A percentile compares a stretch with the other conserved stretches of the same genome.
phyloP scores from a whole-genome alignment of 805 yeast genomes.

The Schizosaccharomyces octosporus region DNA sequence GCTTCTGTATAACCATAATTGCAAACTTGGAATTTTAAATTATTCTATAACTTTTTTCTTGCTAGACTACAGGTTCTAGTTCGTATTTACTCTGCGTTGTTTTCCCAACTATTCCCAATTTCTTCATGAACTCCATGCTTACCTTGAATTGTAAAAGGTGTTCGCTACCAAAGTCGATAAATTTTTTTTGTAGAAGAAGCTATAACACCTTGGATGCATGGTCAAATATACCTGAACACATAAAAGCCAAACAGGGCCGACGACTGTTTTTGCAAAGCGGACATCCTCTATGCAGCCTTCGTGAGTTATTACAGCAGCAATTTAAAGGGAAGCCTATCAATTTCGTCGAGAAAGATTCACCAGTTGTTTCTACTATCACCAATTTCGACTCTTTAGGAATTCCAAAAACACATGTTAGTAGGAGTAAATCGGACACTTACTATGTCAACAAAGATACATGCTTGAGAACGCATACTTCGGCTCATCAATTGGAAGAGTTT shows the following conservation, averaged over 20 bases:
- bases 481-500: conserved; percentile 54
- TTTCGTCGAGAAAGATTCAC: conserved; percentile 36
- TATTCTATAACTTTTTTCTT: no score
- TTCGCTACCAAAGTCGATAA: no score
- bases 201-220: neutral
- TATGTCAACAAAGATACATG: conserved; percentile 51
- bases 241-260: neutral
- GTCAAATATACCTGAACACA: conserved; percentile 10
- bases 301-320: conserved; percentile 12
- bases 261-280: neutral
- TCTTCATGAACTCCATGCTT: neutral
- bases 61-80: neutral
- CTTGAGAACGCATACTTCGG: conserved; percentile 85
- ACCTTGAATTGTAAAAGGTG: no score
- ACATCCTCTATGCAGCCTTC: no score
- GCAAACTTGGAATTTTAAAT: no score
- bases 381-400: conserved; percentile 85
- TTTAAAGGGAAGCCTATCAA: conserved; percentile 32
- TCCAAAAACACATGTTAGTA: conserved; percentile 78
- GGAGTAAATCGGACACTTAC: conserved; percentile 80
- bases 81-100: neutral
- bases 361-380: conserved; percentile 57
- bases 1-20: no score
- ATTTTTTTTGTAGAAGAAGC: no score
- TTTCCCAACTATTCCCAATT: neutral